Base-by-base conservation (phyloP, 1,284 basidiomycete genomes). In the Neolentinus lepideus region DNA sequence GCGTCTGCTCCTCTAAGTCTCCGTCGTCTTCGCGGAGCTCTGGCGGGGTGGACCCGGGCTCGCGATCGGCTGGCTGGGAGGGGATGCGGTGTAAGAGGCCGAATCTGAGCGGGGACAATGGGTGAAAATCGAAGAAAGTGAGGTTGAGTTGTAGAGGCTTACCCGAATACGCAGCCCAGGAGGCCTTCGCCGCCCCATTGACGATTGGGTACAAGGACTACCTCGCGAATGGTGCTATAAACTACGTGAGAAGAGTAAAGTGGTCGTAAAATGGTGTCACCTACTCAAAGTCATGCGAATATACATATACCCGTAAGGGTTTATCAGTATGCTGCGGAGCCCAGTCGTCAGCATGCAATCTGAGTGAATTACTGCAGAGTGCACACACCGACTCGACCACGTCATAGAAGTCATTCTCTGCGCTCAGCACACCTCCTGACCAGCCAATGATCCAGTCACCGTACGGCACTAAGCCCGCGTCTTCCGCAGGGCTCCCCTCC, bases 341-440 rank as follows among this genome's bases (percentile, higher is more conserved):
- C 52, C 50, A 22, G 43, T 35, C 45, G 45, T 55, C 25, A 57
- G 50, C 53, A 31, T 47, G 6, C 19, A 38, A 63, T 58, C 43
- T 22, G 54, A 56, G 27, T 31, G 57, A 29, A 16, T 19, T 24
- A n/a, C 11, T 48, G 47, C 56, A 53, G 24, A 51, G 47, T 43
- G 10, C 19, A 71, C 87, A 62, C 68, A 92, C 92, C 43, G 88
- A 83, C 75, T 98, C 97, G 27, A 99, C 92, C 2, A 99, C 77
- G 60, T 97, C 92, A 70, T 98, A 98, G 65, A 99, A 98, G 67
- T 98, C 95, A 59, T 89, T 89, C 71, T 99, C 96, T n/a, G 90
- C 85, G 60, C 87, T 81, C 51, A 98, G 73, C 1, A 92, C 88
- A 3, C 96, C 96, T 12, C 95, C 95, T 11, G 94, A 93, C 91